These are phyloP conservation scores for Trichoderma harzianum DNA, from an alignment of 2,329 filamentous ascomycete species.

Conservation along the genomic window DNA sequence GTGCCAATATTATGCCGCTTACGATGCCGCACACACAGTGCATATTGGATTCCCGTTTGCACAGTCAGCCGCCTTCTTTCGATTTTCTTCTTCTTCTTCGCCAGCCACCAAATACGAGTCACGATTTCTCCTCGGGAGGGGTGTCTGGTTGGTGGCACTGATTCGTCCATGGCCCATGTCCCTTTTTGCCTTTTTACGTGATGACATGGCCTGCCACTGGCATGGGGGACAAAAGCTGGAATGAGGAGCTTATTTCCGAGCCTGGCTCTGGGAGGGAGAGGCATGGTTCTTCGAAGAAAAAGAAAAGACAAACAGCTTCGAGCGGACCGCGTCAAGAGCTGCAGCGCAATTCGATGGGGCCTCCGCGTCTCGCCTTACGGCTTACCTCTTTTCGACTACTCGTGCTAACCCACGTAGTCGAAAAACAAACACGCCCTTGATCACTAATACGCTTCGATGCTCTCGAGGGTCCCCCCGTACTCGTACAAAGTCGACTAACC, in stretches of 20 bases:
- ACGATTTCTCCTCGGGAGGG: not conserved
- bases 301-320: not conserved
- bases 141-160: not conserved
- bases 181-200: not conserved
- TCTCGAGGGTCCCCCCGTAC: not conserved
- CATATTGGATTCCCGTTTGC: not conserved
- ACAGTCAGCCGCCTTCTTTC: not conserved
- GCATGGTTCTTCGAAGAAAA: not conserved
- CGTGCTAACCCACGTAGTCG: not conserved
- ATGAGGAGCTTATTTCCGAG: conserved; percentile 15
- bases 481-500: not conserved
- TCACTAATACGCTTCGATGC: not conserved
- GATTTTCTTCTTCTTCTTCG: not conserved
- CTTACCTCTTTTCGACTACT: not conserved
- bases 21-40: not conserved
- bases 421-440: not conserved
- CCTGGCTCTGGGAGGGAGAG: not conserved
- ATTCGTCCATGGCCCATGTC: not conserved
- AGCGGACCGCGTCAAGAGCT: not conserved
- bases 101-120: not conserved
- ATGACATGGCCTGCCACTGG: conserved; percentile 6
- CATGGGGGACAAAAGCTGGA: conserved; percentile 8
- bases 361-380: not conserved
- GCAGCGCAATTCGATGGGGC: not conserved
- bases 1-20: not conserved